Percentiles rank a stretch among this genome's conserved stretches.
phyloP scores from a whole-genome alignment of 345 rosid genomes.

The Rhizophora apiculata region DNA sequence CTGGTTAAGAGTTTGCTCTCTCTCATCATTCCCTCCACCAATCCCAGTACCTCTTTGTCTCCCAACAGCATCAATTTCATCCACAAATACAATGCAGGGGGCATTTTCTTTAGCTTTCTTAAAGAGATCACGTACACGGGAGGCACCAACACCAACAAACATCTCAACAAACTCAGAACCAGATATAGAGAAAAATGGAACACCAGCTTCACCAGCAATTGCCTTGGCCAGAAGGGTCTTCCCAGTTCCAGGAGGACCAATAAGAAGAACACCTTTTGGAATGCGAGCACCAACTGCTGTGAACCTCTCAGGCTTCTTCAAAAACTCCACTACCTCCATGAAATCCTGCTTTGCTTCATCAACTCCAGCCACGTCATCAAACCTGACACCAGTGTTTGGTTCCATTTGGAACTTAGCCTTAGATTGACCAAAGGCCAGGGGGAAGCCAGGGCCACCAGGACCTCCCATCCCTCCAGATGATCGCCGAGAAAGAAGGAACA shows the following conservation, averaged over 20 bases:
- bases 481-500: conserved; percentile 89
- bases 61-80: conserved; percentile 98
- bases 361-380: conserved; percentile 98
- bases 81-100: conserved; percentile 96
- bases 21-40: conserved; percentile 97
- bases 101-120: conserved; percentile 94
- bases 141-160: conserved; percentile 99
- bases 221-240: conserved; percentile 98
- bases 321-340: conserved; percentile 98
- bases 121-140: conserved; percentile 91
- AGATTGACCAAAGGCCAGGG: conserved; percentile 86
- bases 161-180: conserved; percentile 99
- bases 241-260: conserved; percentile 99
- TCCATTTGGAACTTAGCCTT: conserved; percentile 99
- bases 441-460: conserved; percentile 95
- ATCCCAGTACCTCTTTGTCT: conserved; percentile 93
- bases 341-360: conserved; percentile 99
- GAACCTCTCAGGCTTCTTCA: conserved; percentile 98
- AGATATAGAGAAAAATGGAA: conserved; percentile 90
- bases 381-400: conserved; percentile 95
- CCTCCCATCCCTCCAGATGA: conserved; percentile 99
- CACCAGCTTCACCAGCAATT: conserved; percentile 99
- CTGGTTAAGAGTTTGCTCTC: conserved; percentile 97
- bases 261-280: conserved; percentile 94
- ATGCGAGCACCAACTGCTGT: conserved; percentile 96